Conservation (phyloP, 2,329 filamentous ascomycete genomes). For the Rhynchosporium agropyri region DNA sequence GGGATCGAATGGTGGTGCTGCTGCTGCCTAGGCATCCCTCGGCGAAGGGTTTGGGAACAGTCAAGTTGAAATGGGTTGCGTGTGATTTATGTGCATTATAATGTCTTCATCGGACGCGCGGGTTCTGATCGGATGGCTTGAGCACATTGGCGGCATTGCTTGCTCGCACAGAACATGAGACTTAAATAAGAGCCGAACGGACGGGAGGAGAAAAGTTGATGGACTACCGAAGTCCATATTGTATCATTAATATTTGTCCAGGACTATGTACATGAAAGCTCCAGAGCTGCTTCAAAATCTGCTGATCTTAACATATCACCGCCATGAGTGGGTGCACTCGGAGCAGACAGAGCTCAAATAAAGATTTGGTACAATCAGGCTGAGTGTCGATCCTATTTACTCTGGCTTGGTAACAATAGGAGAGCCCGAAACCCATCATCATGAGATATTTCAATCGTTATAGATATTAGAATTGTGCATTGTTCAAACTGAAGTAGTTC, state of each 20-base stretch:
- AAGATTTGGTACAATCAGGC: too few relatives aligned
- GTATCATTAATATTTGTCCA: not conserved
- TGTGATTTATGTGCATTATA: not conserved
- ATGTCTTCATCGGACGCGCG: not conserved
- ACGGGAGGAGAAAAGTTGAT: not conserved
- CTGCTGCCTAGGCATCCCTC: not conserved
- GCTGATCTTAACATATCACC: not conserved
- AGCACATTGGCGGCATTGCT: constrained; percentile 13
- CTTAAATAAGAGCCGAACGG: not conserved
- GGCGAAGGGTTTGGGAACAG: not conserved
- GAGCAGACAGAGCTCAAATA: not conserved
- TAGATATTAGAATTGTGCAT: too few relatives aligned
- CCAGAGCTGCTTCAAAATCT: not conserved
- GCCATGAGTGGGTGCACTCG: not conserved
- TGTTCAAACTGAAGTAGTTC: too few relatives aligned
- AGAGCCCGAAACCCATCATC: too few relatives aligned
- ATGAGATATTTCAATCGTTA: too few relatives aligned
- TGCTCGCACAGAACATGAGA: not conserved
- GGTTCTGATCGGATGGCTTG: not conserved
- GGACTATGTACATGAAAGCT: constrained; percentile 7
- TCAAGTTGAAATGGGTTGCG: not conserved
- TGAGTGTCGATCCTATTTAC: too few relatives aligned
- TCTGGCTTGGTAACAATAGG: too few relatives aligned
- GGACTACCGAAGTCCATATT: not conserved
- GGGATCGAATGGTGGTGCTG: constrained; percentile 21